Percentiles rank a stretch among this genome's conserved stretches.
These are phyloP conservation scores for Boletus vinaceobasis DNA, from an alignment of 768 basidiomycete species.

Conservation along the genomic window DNA sequence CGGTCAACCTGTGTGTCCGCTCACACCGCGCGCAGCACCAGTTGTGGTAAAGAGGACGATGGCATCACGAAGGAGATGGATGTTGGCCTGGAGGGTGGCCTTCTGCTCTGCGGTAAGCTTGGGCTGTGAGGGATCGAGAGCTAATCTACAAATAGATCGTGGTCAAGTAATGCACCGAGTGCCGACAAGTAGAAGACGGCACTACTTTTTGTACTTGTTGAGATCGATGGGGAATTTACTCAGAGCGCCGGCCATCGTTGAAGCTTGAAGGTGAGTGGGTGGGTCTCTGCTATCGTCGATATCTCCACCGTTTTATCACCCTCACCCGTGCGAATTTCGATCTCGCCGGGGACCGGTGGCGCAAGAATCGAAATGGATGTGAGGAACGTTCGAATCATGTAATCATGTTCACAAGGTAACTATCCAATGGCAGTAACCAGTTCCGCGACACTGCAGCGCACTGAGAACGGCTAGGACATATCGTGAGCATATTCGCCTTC, in stretches of 20 bases:
- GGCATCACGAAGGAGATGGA: constrained; percentile 78
- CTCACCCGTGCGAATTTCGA: constrained; percentile 26
- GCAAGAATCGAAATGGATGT: background rate
- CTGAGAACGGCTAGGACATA: constrained; percentile 3
- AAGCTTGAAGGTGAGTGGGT: background rate
- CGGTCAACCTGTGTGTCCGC: constrained; percentile 71
- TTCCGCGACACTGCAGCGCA: constrained; percentile 10
- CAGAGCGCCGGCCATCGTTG: constrained; percentile 38
- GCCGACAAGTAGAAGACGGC: background rate
- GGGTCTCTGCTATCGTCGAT: background rate
- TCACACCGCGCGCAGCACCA: constrained; percentile 80
- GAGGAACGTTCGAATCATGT: constrained; percentile 19
- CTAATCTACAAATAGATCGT: constrained; percentile 44
- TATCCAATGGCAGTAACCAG: background rate
- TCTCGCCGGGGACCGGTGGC: background rate
- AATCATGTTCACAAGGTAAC: background rate
- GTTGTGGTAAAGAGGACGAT: constrained; percentile 86
- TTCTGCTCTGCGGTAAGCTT: constrained; percentile 63
- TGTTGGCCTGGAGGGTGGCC: constrained; percentile 58
- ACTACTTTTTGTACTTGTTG: constrained; percentile 68
- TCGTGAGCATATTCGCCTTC: constrained; percentile 2
- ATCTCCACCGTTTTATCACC: constrained; percentile 21
- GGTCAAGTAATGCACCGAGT: background rate
- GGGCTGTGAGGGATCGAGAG: constrained; percentile 67
- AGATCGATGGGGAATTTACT: constrained; percentile 75